These are phyloP conservation scores for Enterocytospora artemiae DNA, from an alignment of 371 early-diverging fungal species.

Conservation along the genomic window DNA sequence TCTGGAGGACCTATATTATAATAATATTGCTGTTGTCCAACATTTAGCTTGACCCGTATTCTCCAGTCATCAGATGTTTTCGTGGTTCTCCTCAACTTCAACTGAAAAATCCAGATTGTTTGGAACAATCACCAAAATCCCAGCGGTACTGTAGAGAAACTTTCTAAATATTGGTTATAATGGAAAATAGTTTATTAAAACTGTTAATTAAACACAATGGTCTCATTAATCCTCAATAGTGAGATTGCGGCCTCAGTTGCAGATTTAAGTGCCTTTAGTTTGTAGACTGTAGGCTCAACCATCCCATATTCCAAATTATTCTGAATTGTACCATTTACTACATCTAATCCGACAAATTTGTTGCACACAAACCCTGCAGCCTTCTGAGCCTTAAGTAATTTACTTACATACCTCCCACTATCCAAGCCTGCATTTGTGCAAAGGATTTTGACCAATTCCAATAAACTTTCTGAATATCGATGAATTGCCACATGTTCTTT, in stretches of 20 bases:
- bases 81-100: too few relatives aligned
- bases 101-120: too few relatives aligned
- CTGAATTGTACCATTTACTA: conserved; percentile 77
- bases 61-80: too few relatives aligned
- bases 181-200: too few relatives aligned
- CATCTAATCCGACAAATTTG: conserved; percentile 71
- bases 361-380: conserved; percentile 40
- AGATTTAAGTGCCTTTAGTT: conserved; percentile 89
- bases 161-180: too few relatives aligned
- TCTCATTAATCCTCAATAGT: conserved; percentile 81
- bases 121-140: too few relatives aligned
- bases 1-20: too few relatives aligned
- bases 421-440: conserved; percentile 96
- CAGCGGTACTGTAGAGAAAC: too few relatives aligned
- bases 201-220: conserved; percentile 35
- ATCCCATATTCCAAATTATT: conserved; percentile 91
- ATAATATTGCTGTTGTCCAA: too few relatives aligned
- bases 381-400: conserved; percentile 53
- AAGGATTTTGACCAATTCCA: conserved; percentile 89
- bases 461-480: conserved; percentile 86
- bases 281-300: conserved; percentile 94
- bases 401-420: conserved; percentile 83
- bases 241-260: conserved; percentile 99
- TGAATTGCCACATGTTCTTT: conserved; percentile 92
- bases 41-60: too few relatives aligned